phyloP scores from a whole-genome alignment of 2,329 filamentous ascomycete genomes.

The Fusarium nelsonii region DNA sequence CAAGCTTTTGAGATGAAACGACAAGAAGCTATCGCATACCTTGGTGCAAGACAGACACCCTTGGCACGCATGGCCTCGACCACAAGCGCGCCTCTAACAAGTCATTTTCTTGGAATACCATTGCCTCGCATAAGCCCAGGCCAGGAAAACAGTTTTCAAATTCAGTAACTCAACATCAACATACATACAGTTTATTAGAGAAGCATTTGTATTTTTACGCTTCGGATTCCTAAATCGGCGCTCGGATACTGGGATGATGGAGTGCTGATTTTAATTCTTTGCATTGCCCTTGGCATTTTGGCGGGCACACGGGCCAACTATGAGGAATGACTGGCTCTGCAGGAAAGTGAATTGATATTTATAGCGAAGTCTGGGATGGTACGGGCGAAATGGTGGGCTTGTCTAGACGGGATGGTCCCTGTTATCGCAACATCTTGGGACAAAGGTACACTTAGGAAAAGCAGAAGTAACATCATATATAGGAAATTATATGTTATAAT shows the following conservation, averaged over 20 bases:
- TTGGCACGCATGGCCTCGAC: constrained; percentile 50
- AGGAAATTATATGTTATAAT: constrained; percentile 26
- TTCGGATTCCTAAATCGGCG: not conserved
- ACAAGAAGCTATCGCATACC: constrained; percentile 58
- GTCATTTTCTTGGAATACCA: constrained; percentile 34
- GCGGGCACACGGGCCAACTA: constrained; percentile 1
- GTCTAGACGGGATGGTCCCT: constrained; percentile 7
- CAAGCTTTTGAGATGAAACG: constrained; percentile 63
- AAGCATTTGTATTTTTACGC: constrained; percentile 1
- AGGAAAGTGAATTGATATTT: constrained; percentile 6
- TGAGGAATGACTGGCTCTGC: constrained; percentile 1
- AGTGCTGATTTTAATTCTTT: constrained; percentile 22
- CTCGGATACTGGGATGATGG: constrained; percentile 8
- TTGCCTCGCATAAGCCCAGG: constrained; percentile 43
- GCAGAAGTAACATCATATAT: constrained; percentile 1
- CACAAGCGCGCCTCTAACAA: constrained; percentile 43
- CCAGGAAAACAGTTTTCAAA: constrained; percentile 32
- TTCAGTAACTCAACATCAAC: constrained; percentile 11
- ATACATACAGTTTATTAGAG: constrained; percentile 4
- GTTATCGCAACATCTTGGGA: constrained; percentile 15
- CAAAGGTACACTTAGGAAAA: constrained; percentile 9
- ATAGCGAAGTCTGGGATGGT: constrained; percentile 7
- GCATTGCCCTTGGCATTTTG: constrained; percentile 17
- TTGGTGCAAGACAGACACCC: constrained; percentile 50
- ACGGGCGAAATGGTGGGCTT: constrained; percentile 6